phyloP scores from a whole-genome alignment of 2,329 filamentous ascomycete genomes.

The Fusarium goolgardi region DNA sequence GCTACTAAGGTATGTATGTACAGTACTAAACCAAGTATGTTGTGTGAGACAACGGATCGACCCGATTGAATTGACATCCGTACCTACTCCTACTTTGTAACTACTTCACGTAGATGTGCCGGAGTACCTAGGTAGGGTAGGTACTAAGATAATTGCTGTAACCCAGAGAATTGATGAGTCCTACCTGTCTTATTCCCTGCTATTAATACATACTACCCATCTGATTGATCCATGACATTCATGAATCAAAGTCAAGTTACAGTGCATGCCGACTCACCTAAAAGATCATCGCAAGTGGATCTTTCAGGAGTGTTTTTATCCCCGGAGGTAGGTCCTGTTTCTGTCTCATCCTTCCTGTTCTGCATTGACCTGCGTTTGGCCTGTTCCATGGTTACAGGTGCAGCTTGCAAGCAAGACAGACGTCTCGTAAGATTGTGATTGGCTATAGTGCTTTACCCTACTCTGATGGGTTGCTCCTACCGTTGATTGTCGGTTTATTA shows the following conservation, averaged over 20 bases:
- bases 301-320: conserved; percentile 5
- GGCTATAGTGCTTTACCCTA: conserved; percentile 8
- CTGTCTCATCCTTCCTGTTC: conserved; percentile 3
- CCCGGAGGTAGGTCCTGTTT: conserved; percentile 19
- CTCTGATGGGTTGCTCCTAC: conserved; percentile 35
- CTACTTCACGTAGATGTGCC: background rate
- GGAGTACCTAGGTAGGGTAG: background rate
- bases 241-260: background rate
- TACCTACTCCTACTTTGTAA: background rate
- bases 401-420: conserved; percentile 20
- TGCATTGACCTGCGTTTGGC: conserved; percentile 37
- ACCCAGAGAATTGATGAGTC: background rate
- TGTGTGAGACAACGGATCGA: conserved; percentile 1
- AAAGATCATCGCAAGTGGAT: conserved; percentile 7
- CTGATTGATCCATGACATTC: background rate
- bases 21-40: background rate
- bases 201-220: background rate
- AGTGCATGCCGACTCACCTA: background rate
- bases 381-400: conserved; percentile 10
- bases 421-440: conserved; percentile 32
- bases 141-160: background rate
- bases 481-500: conserved; percentile 22
- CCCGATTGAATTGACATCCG: background rate
- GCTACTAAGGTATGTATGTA: too few species aligned
- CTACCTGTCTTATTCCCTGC: background rate